A percentile compares a stretch with the other conserved stretches of the same genome.
Conservation (phyloP, 2,329 filamentous ascomycete genomes). For the Paraconiothyrium brasiliense region DNA sequence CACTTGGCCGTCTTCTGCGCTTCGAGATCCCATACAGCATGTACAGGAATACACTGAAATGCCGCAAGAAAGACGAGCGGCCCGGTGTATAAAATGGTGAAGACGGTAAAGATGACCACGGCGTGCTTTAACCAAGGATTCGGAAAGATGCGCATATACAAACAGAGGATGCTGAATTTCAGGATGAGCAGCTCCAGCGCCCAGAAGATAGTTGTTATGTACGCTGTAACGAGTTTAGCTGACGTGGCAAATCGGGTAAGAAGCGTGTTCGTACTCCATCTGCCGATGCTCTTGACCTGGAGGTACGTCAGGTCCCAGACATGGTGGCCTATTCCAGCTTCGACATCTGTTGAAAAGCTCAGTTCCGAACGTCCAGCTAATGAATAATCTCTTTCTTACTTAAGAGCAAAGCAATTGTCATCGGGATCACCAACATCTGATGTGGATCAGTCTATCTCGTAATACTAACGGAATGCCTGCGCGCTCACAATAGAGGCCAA, state of each 20-base stretch:
- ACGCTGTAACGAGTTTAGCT: constrained; percentile 1
- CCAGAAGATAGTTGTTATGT: constrained; percentile 8
- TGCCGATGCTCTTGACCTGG: constrained; percentile 1
- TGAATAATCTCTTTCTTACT: background rate
- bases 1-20: constrained; percentile 4
- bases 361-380: background rate
- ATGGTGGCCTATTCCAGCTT: constrained; percentile 6
- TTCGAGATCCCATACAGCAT: constrained; percentile 10
- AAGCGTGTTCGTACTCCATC: background rate
- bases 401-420: constrained; percentile 1
- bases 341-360: background rate
- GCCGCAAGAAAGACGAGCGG: constrained; percentile 1
- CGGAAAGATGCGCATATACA: constrained; percentile 9
- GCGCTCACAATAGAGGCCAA: constrained; percentile 2
- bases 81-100: constrained; percentile 5
- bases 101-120: background rate
- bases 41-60: constrained; percentile 5
- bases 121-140: constrained; percentile 11
- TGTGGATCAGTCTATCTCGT: background rate
- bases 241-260: background rate
- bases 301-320: constrained; percentile 7
- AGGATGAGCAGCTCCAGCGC: constrained; percentile 8
- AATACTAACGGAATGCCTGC: background rate
- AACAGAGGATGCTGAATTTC: constrained; percentile 9
- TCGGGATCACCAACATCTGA: constrained; percentile 3